These are phyloP conservation scores for Phytophthora melonis DNA, from an alignment of 352 stramenopile genomes.

Conservation along the genomic window DNA sequence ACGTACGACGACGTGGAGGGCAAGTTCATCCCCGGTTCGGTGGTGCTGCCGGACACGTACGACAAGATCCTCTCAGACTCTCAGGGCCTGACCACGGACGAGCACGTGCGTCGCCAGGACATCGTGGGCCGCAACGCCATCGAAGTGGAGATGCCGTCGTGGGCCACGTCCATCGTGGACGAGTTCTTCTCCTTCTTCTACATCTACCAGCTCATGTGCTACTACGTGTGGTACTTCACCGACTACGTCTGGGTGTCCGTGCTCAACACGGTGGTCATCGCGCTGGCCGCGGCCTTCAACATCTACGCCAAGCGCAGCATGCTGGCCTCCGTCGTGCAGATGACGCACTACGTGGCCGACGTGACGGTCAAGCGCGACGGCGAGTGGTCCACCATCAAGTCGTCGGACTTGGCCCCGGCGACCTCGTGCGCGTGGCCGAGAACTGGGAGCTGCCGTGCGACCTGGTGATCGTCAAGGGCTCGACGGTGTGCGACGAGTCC, in stretches of 20 bases:
- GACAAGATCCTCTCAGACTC: slow-evolving; percentile 57
- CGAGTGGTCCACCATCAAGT: slow-evolving; percentile 57
- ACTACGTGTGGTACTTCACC: slow-evolving; percentile 86
- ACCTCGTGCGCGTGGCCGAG: slow-evolving; percentile 70
- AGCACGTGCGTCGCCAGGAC: slow-evolving; percentile 51
- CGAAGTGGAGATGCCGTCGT: slow-evolving; percentile 68
- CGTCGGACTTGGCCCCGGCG: slow-evolving; percentile 65
- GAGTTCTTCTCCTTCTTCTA: slow-evolving; percentile 83
- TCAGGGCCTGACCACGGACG: slow-evolving; percentile 50
- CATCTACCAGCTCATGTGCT: slow-evolving; percentile 89
- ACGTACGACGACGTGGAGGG: slow-evolving; percentile 56
- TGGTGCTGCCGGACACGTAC: slow-evolving; percentile 59
- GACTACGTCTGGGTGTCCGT: slow-evolving; percentile 68
- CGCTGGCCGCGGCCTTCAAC: slow-evolving; percentile 62
- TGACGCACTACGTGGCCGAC: slow-evolving; percentile 73
- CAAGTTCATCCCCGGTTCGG: slow-evolving; percentile 59
- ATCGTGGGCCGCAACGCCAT: slow-evolving; percentile 72
- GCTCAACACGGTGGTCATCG: slow-evolving; percentile 71
- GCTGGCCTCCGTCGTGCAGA: slow-evolving; percentile 59
- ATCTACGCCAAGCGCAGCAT: slow-evolving; percentile 77
- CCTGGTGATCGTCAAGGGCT: slow-evolving; percentile 73
- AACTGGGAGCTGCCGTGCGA: slow-evolving; percentile 83
- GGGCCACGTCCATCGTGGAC: slow-evolving; percentile 57
- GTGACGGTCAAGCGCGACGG: slow-evolving; percentile 74
- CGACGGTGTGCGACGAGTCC: slow-evolving; percentile 76